Base-by-base conservation (phyloP, 2,329 filamentous ascomycete genomes). In the Neofusicoccum laricinum region DNA sequence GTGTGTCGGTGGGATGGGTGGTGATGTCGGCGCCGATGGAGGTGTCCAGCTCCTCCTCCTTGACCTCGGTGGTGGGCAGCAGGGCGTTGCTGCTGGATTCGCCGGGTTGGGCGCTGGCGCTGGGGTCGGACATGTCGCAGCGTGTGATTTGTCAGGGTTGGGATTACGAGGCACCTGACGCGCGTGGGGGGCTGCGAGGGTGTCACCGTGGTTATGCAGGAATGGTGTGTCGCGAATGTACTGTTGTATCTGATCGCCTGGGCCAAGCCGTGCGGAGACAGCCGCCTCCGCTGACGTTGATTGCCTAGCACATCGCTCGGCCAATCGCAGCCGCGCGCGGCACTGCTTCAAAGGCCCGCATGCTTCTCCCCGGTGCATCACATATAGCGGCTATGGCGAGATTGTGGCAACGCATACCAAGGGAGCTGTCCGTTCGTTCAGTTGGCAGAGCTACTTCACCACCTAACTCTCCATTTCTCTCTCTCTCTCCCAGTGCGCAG, bases 1-100 rank as follows among this genome's bases (percentile, higher is more conserved):
- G 74, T 11, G 61, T n/a, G 66, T 77, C 71, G 14, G 68, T 70
- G 53, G 70, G 73, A 10, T 30, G 25, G 25, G 38, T 17, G 32
- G 70, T 73, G 68, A 80, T 76, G 66, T 81, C 79, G 65, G 75
- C 74, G 66, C 80, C 78, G 50, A 81, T 70, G 15, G 74, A 71
- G 38, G 75, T 72, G 67, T 80, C 78, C 40, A 79, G 71, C 53
- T 77, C 72, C 32, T 79, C 74, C 65, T 75, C 72, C 45, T 69
- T 70, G 41, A 64, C 46, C 41, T 58, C 50, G 51, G 25, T 30
- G 49, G 25, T 48, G 61, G 43, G 30, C 32, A 21, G 43, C 25
- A 30, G 25, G 25, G 5, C 25, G 45, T 17, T 48, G 57, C 32
- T 8, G 50, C 7, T 49, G 45, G n/a, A 12, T 30, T 57, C 46